A percentile compares a stretch with the other conserved stretches of the same genome.
Evolutionary conservation across 2,329 filamentous ascomycete species (phyloP).

Genomic region (Chaetothyriales sp.): DNA sequence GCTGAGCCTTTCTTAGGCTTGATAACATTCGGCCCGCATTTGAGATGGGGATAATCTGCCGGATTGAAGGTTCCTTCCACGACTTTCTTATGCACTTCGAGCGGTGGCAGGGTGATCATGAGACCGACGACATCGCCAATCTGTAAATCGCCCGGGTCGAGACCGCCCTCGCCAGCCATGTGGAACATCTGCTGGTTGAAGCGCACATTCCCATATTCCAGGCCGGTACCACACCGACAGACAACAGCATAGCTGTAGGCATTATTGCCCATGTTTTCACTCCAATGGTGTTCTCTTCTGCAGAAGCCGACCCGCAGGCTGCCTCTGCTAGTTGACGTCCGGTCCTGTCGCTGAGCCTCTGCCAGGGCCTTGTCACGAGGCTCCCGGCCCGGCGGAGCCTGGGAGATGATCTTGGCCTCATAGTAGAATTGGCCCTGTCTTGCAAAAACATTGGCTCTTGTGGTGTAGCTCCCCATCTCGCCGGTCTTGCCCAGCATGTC

Average conservation of each 20-base stretch:
- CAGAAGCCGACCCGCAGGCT: conserved; percentile 36
- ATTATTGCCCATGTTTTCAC: conserved; percentile 15
- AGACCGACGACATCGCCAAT: conserved; percentile 91
- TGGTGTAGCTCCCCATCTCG: conserved; percentile 66
- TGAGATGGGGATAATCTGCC: conserved; percentile 40
- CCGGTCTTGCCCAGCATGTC: conserved; percentile 67
- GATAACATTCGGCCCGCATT: conserved; percentile 14
- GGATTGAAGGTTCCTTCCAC: conserved; percentile 80
- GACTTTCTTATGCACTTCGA: conserved; percentile 73
- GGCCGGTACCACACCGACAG: conserved; percentile 20
- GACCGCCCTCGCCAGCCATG: conserved; percentile 75
- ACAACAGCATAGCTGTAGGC: conserved; percentile 17
- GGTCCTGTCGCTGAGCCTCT: conserved; percentile 11
- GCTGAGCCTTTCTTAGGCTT: conserved; percentile 12
- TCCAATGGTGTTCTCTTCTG: conserved; percentile 25
- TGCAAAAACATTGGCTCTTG: conserved; percentile 72
- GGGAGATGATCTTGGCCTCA: conserved; percentile 68
- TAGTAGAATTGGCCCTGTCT: conserved; percentile 86
- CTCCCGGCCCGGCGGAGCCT: conserved; percentile 43
- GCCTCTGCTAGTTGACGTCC: conserved; percentile 20
- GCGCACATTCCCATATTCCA: conserved; percentile 46
- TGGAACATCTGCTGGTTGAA: conserved; percentile 96
- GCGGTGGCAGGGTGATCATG: conserved; percentile 77
- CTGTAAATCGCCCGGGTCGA: conserved; percentile 61
- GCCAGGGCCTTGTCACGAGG: conserved; percentile 15